Conservation (phyloP, 169 alveolate species). For the Theileria parva region DNA sequence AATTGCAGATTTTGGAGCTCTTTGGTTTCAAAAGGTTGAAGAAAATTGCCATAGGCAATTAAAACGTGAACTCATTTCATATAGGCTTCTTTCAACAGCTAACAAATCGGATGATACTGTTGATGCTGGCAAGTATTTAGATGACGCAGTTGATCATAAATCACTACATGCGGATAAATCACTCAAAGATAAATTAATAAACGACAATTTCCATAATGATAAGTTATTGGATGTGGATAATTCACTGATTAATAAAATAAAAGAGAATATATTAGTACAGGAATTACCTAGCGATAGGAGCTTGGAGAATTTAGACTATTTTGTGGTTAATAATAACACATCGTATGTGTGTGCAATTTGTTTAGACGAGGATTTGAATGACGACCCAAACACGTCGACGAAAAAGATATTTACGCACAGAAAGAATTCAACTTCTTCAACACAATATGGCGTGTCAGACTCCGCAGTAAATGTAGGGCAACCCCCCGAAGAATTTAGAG, state of each 20-base stretch:
- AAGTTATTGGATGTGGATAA: too few species aligned
- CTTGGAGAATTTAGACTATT: background rate
- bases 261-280: background rate
- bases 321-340: slow-evolving; percentile 1
- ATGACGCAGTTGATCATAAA: too few species aligned
- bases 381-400: background rate
- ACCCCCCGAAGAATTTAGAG: background rate
- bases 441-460: too few species aligned
- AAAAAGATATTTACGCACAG: background rate
- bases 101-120: background rate
- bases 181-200: too few species aligned
- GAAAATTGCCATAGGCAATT: slow-evolving; percentile 76
- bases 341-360: slow-evolving; percentile 15
- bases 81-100: slow-evolving; percentile 35
- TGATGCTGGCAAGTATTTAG: too few species aligned
- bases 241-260: background rate
- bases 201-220: too few species aligned
- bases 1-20: slow-evolving; percentile 88
- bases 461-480: background rate
- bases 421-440: background rate
- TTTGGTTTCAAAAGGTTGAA: slow-evolving; percentile 86
- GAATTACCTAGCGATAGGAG: background rate
- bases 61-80: slow-evolving; percentile 71
- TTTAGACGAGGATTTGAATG: slow-evolving; percentile 6
- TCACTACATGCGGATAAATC: too few species aligned